A percentile compares a stretch with the other conserved stretches of the same genome.
Conservation (phyloP, 305 asterid genomes). For the Petunia hybrid region DNA sequence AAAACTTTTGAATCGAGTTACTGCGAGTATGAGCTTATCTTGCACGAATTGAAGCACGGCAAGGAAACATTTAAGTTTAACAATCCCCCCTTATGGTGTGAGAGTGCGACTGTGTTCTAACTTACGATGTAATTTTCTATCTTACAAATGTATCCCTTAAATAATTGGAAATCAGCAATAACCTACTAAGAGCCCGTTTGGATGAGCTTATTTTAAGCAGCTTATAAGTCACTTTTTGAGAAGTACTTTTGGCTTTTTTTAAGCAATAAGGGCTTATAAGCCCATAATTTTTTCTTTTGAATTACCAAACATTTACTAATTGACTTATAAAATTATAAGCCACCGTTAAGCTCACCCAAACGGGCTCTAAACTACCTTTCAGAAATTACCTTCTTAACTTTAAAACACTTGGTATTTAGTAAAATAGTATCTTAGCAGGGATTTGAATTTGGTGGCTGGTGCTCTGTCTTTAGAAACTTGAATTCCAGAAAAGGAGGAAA, state of each 20-base stretch:
- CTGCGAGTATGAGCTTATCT: constrained; percentile 4
- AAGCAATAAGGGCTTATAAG: too few species aligned
- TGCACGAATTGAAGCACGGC: neutral
- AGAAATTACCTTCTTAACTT: neutral
- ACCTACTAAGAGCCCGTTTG: neutral
- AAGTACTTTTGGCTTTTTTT: too few species aligned
- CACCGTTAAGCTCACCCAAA: too few species aligned
- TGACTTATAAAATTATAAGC: too few species aligned
- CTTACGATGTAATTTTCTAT: constrained; percentile 12
- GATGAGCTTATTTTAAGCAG: too few species aligned
- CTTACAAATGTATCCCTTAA: neutral
- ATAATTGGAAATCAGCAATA: constrained; percentile 6
- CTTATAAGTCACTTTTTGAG: too few species aligned
- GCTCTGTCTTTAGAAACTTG: constrained; percentile 7
- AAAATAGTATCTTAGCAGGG: constrained; percentile 1
- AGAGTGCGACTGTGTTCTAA: neutral
- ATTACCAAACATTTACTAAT: too few species aligned
- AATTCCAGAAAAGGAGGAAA: neutral
- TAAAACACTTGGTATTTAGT: neutral
- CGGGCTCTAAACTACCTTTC: too few species aligned
- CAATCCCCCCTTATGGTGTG: neutral
- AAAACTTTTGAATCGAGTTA: neutral
- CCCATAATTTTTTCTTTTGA: too few species aligned
- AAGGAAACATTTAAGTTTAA: constrained; percentile 16
- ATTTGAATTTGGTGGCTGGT: constrained; percentile 3